Conservation (phyloP, 2,329 filamentous ascomycete genomes). For the Aureobasidium pullulans region DNA sequence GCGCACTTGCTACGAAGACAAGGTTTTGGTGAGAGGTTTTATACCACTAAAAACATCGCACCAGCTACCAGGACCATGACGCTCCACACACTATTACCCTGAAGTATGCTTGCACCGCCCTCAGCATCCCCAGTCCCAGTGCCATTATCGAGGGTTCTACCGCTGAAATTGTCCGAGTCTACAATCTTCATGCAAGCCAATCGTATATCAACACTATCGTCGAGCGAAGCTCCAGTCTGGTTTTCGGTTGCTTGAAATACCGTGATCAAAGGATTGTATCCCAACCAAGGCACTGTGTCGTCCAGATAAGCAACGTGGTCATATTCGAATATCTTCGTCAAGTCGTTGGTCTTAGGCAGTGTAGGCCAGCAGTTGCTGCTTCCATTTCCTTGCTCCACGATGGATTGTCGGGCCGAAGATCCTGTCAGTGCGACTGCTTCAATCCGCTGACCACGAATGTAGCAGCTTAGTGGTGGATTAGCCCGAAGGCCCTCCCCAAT, state of each 20-base stretch:
- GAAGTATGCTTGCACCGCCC: too few relatives aligned
- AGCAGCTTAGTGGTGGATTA: neutral
- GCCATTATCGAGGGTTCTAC: too few relatives aligned
- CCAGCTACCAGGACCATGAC: too few relatives aligned
- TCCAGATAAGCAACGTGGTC: neutral
- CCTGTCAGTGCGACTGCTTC: neutral
- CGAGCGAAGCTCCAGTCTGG: neutral
- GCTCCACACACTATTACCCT: too few relatives aligned
- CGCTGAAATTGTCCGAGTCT: neutral
- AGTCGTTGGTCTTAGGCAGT: neutral
- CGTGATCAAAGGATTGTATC: neutral
- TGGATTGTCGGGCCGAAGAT: neutral
- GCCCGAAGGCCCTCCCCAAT: neutral
- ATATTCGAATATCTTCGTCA: neutral
- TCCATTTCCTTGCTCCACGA: neutral
- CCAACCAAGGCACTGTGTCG: neutral
- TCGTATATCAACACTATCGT: neutral
- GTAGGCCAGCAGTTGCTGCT: neutral
- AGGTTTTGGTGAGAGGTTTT: too few relatives aligned
- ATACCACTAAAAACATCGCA: too few relatives aligned
- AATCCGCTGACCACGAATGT: neutral
- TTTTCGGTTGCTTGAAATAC: neutral
- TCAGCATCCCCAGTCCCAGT: too few relatives aligned
- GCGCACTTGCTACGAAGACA: too few relatives aligned
- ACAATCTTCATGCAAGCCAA: neutral